Base-by-base conservation (phyloP, 2,329 filamentous ascomycete species). In the Ophiostoma australiae region DNA sequence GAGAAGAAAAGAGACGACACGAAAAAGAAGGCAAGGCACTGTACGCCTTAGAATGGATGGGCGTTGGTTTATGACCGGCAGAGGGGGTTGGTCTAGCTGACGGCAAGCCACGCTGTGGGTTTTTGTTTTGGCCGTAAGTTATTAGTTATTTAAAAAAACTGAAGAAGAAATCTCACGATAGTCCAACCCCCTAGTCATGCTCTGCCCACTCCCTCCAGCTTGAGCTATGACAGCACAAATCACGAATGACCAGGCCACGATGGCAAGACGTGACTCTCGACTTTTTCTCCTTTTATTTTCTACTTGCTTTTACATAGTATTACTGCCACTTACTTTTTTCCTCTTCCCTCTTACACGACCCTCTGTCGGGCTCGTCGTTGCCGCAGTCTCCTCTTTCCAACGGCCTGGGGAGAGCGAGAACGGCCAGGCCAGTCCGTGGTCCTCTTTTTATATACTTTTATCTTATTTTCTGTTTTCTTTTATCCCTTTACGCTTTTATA, bases 301-400 rank as follows among this genome's bases (percentile, higher is more conserved):
- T 11, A 8, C 23, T 58, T 58, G 6, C 48, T 70, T 31, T 61
- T 52, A n/a, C n/a, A n/a, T n/a, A n/a, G n/a, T n/a, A n/a, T n/a
- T n/a, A 2, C 23, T 31, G 27, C 33, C 44, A 41, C 55, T n/a
- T 11, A 48, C 44, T 27, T 58, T 23, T 44, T 39, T 48, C 44
- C 20, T n/a, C 44, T 48, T 48, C 13, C 6, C 44, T 70, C 20
- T 61, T 48, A 7, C 33, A 39, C 37, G 37, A 39, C 33, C 61
- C 39, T 66, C 17, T n/a, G 55, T 65, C 61, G 33, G 61, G 61
- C 61, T 65, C 61, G 27, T n/a, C 61, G 41, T 55, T 71, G 70
- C 58, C 27, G 39, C 35, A 20, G 52, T n/a, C 11, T 37, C n/a
- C 61, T 35, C 69, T 37, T 61, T 65, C 3, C 33, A 65, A 65